Base-by-base conservation (phyloP, 441 rosid species). In the Adansonia grandidieri region DNA sequence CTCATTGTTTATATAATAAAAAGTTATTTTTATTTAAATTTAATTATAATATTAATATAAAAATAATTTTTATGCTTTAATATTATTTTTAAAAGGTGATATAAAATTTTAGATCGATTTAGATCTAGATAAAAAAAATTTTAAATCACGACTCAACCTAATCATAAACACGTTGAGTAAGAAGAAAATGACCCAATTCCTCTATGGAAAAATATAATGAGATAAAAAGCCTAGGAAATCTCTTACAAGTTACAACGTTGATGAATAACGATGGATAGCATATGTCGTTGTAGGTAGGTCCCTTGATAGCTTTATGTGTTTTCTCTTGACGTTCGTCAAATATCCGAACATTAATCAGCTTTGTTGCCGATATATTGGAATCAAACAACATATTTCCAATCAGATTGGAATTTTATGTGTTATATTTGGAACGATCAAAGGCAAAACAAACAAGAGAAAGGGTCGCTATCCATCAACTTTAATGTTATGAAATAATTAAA, bases 351-450 rank as follows among this genome's bases (percentile, higher is more conserved):
- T 8, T 2, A 7, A 17, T 57, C 62, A 57, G 9, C 14, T 40
- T 66, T n/a, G 53, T 1, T 6, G 44, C 20, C 6, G 11, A 69
- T 48, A 48, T 20, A 14, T 20, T 13, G 56, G 9, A 50, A 24
- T 20, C 40, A 48, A 69, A 24, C 32, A 7, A 69, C 57, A 22
- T 17, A 69, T 69, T 69, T 69, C 73, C 28, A 9, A 69, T 51
- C 42, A 47, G 11, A 24, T n/a, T 13, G 3, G 20, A 22, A 0
- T 3, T 42, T 37, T 37, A 37, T 37, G 5, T 37, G 5, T 37
- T 17, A 57, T 40, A 65, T 64, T 64, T 15, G 28, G 6, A 65
- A 6, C 50, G 4, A 51, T 13, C 56, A 37, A 37, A 37, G 42
- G 3, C 19, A 45, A 50, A 71, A 9, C 45, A 50, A 48, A 22